Base-by-base conservation (phyloP, 352 stramenopile genomes). In the Globisporangium cylindrosporum region DNA sequence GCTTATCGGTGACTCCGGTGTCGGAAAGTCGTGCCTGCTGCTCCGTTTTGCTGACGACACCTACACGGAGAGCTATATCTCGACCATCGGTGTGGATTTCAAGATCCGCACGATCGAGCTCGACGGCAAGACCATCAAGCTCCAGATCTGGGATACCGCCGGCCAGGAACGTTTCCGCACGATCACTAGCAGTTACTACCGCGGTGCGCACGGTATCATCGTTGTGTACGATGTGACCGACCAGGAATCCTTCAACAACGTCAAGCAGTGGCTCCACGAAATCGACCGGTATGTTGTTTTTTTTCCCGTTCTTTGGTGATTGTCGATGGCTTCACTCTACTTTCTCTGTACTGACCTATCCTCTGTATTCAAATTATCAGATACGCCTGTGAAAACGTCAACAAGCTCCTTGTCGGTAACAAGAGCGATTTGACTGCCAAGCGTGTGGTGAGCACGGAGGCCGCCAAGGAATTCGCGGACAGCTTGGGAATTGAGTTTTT, bases 121-220 rank as follows among this genome's bases (percentile, higher is more conserved):
- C 59, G 98, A 99, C 76, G 96, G 93, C 70, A 99, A 99, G 87
- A 99, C 95, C 61, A 99, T 99, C 85, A 99, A 99, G 88, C 90
- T 99, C 51, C 97, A 99, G 88, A 99, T 99, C 84, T 99, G 98
- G 98, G 98, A 99, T 83, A 99, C 98, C 27, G 98, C 98, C 46
- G 98, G 98, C 66, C 98, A 99, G 84, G 98, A 99, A 79, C 93
- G 97, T 71, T 99, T 99, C 90, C 95, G 98, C 71, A 99, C 97
- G 41, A 99, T 99, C 80, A 99, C 98, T 64, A 99, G 90, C 73
- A 97, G 84, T 41, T 99, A 99, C 85, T 99, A 99, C 88, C 93
- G 98, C 69, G 97, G 97, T 70, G 98, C 98, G 20, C 95, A 99
- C 77, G 98, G 98, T 54, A 99, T 99, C 80, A 99, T 99, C 68